Percentiles rank a stretch among this genome's conserved stretches.
Evolutionary conservation across 2,329 filamentous ascomycete genomes (phyloP).

Genomic region (Ophiocordyceps camponoti-leonardi): DNA sequence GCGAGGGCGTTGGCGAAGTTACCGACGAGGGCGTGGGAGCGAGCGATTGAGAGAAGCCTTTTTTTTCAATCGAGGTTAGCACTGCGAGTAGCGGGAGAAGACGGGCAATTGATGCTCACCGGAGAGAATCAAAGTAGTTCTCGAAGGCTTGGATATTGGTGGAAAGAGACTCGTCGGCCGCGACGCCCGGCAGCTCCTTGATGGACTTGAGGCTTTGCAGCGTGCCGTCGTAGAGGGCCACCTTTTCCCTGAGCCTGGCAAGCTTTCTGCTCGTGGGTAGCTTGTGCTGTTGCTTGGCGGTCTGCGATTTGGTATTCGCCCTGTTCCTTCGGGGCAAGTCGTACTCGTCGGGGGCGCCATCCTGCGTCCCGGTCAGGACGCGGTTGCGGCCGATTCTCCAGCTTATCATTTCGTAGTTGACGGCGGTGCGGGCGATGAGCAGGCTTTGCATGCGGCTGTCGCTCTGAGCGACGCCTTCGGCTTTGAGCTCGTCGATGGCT

Average conservation of each 20-base stretch:
- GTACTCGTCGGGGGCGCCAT: slow-evolving; percentile 48
- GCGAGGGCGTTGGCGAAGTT: slow-evolving; percentile 69
- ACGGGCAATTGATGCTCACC: slow-evolving; percentile 30
- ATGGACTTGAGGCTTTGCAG: slow-evolving; percentile 82
- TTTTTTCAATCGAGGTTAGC: not conserved
- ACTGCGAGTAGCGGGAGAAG: not conserved
- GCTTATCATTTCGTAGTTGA: slow-evolving; percentile 85
- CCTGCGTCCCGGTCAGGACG: slow-evolving; percentile 66
- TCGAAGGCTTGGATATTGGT: slow-evolving; percentile 62
- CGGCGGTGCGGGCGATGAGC: slow-evolving; percentile 80
- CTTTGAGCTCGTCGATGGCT: slow-evolving; percentile 76
- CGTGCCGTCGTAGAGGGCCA: slow-evolving; percentile 80
- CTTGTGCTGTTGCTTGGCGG: slow-evolving; percentile 31
- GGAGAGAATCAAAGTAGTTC: slow-evolving; percentile 75
- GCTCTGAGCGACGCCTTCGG: slow-evolving; percentile 67
- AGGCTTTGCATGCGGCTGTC: slow-evolving; percentile 82
- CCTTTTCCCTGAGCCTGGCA: slow-evolving; percentile 66
- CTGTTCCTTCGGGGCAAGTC: slow-evolving; percentile 32
- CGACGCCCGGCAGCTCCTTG: slow-evolving; percentile 77
- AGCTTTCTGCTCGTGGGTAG: slow-evolving; percentile 61
- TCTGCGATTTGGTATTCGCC: slow-evolving; percentile 13
- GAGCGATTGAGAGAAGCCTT: slow-evolving; percentile 68
- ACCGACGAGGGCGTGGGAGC: slow-evolving; percentile 62
- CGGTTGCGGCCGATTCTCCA: slow-evolving; percentile 92
- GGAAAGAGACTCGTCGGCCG: slow-evolving; percentile 62